Conservation (phyloP, 305 asterid species). For the Euphrasia arctica region DNA sequence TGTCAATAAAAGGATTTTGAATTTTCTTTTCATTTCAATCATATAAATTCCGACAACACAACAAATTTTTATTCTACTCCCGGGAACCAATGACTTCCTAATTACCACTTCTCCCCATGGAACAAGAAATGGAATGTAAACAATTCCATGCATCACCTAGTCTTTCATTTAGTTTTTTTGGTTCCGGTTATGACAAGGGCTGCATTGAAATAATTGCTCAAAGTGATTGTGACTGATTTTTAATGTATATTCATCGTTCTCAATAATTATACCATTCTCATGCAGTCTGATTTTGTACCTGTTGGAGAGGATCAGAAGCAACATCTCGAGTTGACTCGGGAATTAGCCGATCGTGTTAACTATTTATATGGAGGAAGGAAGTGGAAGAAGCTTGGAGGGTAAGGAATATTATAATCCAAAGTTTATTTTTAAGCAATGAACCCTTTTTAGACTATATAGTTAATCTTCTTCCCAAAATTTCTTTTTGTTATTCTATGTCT, state of each 20-base stretch:
- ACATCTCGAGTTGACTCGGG: conserved; percentile 93
- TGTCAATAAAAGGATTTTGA: too few relatives aligned
- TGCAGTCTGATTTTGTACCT: conserved; percentile 99
- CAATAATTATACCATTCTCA: conserved; percentile 31
- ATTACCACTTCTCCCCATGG: too few relatives aligned
- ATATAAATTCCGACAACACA: too few relatives aligned
- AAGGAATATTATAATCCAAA: conserved; percentile 30
- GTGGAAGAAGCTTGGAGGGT: conserved; percentile 99
- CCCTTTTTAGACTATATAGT: conserved; percentile 21
- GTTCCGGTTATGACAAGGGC: background rate
- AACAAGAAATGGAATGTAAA: too few relatives aligned
- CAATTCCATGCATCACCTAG: too few relatives aligned
- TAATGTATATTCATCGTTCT: conserved; percentile 28
- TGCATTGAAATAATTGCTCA: background rate
- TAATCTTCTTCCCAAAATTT: conserved; percentile 20
- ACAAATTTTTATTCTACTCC: too few relatives aligned
- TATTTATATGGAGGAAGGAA: conserved; percentile 88
- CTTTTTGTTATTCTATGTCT: conserved; percentile 28
- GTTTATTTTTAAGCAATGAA: conserved; percentile 18
- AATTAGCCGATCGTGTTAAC: conserved; percentile 88
- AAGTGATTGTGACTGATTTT: background rate
- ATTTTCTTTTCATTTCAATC: too few relatives aligned
- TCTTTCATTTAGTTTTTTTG: conserved; percentile 12
- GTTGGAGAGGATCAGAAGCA: conserved; percentile 99
- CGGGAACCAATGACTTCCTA: too few relatives aligned